Percentiles rank a stretch among this genome's conserved stretches.
Conservation (phyloP, 768 basidiomycete species). For the Megacollybia marginata region DNA sequence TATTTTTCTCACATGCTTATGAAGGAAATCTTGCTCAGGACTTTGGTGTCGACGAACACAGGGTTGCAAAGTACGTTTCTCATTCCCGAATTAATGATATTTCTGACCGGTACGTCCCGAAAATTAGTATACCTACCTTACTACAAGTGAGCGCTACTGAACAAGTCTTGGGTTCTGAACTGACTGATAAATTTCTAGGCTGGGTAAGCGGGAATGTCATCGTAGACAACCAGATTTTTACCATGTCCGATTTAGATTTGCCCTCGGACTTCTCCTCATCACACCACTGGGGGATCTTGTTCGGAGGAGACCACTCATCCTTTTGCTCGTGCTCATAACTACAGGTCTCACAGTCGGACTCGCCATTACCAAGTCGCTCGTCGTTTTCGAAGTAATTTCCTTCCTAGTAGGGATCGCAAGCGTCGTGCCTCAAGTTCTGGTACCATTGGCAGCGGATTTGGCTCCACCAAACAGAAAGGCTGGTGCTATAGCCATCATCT, state of each 20-base stretch:
- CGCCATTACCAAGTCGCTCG: constrained; percentile 33
- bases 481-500: constrained; percentile 40
- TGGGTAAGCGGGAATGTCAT: no score
- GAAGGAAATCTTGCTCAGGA: constrained; percentile 35
- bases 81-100: constrained; percentile 59
- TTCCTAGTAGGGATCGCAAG: constrained; percentile 38
- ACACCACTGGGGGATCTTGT: constrained; percentile 57
- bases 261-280: constrained; percentile 42
- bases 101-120: constrained; percentile 1
- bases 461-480: constrained; percentile 47
- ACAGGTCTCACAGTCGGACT: constrained; percentile 42
- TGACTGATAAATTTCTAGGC: no score
- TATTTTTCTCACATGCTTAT: not conserved
- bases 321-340: constrained; percentile 33
- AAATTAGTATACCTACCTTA: not conserved
- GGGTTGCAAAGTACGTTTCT: constrained; percentile 50
- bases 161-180: no score
- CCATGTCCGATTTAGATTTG: constrained; percentile 26
- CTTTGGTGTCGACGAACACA: constrained; percentile 29
- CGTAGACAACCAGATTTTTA: no score
- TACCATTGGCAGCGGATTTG: constrained; percentile 54
- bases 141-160: constrained; percentile 11
- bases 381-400: constrained; percentile 37
- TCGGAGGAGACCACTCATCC: constrained; percentile 42
- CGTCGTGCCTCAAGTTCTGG: constrained; percentile 32